Conservation (phyloP, 495 filamentous ascomycete genomes). For the Penicillium chermesinum region DNA sequence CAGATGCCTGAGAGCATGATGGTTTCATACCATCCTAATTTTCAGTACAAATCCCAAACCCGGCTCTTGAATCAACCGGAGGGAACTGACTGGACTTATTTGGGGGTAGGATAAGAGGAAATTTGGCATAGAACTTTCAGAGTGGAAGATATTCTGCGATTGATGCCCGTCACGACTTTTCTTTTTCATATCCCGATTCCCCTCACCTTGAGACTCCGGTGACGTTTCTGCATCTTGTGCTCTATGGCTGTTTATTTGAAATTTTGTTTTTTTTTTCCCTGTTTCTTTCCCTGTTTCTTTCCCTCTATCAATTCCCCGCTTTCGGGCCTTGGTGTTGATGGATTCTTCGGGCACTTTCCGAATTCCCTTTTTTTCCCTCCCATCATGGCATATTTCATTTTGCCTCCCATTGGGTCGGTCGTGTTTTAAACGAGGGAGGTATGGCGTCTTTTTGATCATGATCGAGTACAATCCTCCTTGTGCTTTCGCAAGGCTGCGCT, state of each 20-base stretch:
- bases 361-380: slow-evolving; percentile 11
- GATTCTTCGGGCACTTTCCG: slow-evolving; percentile 3
- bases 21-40: slow-evolving; percentile 34
- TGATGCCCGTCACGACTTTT: slow-evolving; percentile 29
- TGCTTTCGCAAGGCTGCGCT: slow-evolving; percentile 5
- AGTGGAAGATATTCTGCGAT: slow-evolving; percentile 11
- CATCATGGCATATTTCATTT: not conserved
- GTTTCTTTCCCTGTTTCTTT: slow-evolving; percentile 4
- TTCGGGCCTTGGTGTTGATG: not conserved
- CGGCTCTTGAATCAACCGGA: slow-evolving; percentile 41
- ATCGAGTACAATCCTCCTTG: slow-evolving; percentile 7
- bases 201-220: slow-evolving; percentile 7
- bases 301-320: slow-evolving; percentile 3
- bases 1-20: slow-evolving; percentile 32
- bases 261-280: slow-evolving; percentile 5
- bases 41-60: slow-evolving; percentile 35
- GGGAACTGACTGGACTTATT: slow-evolving; percentile 44
- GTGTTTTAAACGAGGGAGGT: slow-evolving; percentile 25
- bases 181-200: slow-evolving; percentile 11
- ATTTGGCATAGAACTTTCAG: slow-evolving; percentile 13
- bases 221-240: slow-evolving; percentile 3
- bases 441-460: slow-evolving; percentile 25
- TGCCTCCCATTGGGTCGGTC: slow-evolving; percentile 10
- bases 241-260: slow-evolving; percentile 3
- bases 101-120: slow-evolving; percentile 39